Conservation (phyloP, 306 rosid genomes). For the Sophora flavescens region DNA sequence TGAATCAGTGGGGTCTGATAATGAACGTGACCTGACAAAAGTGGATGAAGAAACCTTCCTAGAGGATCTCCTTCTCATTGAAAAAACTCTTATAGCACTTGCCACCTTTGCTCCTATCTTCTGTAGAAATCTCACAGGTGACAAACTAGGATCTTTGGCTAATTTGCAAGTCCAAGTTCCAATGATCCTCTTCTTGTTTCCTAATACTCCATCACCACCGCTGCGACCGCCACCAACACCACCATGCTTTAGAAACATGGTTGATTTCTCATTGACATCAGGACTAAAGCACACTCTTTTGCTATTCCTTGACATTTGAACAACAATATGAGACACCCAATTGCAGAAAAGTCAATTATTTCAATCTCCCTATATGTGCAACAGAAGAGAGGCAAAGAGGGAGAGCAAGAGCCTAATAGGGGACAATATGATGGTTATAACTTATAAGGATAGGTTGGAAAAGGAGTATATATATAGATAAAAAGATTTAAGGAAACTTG, state of each 20-base stretch:
- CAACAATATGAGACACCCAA: background rate
- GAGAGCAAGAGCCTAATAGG: too few relatives aligned
- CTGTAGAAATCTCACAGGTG: conserved; percentile 60
- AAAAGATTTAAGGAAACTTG: conserved; percentile 34
- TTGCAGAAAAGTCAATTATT: background rate
- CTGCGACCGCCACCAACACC: background rate
- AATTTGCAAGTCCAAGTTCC: conserved; percentile 46
- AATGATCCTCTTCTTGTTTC: conserved; percentile 43
- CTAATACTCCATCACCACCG: conserved; percentile 17
- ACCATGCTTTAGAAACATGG: conserved; percentile 48
- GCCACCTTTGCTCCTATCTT: conserved; percentile 60
- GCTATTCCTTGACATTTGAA: conserved; percentile 62
- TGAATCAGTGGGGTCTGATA: conserved; percentile 68
- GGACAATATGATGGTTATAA: conserved; percentile 22
- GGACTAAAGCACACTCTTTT: conserved; percentile 77
- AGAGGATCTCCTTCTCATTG: conserved; percentile 59
- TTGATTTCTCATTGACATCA: conserved; percentile 60
- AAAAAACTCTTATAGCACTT: conserved; percentile 56
- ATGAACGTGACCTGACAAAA: conserved; percentile 66
- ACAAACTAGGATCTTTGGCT: conserved; percentile 48
- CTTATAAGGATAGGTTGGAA: conserved; percentile 1
- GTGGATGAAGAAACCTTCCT: conserved; percentile 70
- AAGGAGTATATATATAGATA: conserved; percentile 50
- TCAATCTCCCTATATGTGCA: background rate
- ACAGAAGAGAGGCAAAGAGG: background rate